Conservation (phyloP, 2,329 filamentous ascomycete genomes). For the Verticillium nonalfalfae region DNA sequence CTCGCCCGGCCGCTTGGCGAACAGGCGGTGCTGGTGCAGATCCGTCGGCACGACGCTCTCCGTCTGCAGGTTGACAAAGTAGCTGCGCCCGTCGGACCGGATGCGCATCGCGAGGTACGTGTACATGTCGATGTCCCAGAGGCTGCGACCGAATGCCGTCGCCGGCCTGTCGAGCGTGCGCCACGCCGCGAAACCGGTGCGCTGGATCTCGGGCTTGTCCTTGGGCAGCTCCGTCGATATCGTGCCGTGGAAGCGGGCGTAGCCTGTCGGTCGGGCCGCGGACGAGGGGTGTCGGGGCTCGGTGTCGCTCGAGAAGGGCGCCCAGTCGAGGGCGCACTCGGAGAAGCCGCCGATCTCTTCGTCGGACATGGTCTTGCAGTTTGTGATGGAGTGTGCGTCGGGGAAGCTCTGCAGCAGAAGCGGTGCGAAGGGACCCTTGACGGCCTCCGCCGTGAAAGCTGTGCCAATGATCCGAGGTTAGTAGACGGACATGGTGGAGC, state of each 20-base stretch:
- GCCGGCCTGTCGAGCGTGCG: constrained; percentile 70
- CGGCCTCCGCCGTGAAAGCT: constrained; percentile 65
- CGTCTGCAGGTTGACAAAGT: constrained; percentile 93
- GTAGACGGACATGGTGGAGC: neutral
- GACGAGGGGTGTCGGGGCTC: constrained; percentile 8
- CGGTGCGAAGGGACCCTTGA: constrained; percentile 58
- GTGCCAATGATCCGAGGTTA: constrained; percentile 1
- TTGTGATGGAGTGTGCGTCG: constrained; percentile 33
- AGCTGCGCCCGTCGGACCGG: constrained; percentile 84
- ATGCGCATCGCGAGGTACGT: constrained; percentile 80
- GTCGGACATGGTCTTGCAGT: constrained; percentile 79
- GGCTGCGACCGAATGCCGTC: constrained; percentile 77
- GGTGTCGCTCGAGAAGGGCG: constrained; percentile 8
- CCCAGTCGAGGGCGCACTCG: constrained; percentile 61
- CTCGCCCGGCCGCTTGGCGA: constrained; percentile 68
- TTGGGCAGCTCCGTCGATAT: constrained; percentile 82
- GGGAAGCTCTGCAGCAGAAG: constrained; percentile 61
- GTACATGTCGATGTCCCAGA: constrained; percentile 90
- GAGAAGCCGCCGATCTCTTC: constrained; percentile 83
- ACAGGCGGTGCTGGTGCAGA: constrained; percentile 88
- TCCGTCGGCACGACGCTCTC: constrained; percentile 93
- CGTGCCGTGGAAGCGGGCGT: constrained; percentile 77
- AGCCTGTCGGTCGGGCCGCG: constrained; percentile 25
- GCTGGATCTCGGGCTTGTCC: constrained; percentile 65
- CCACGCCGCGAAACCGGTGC: constrained; percentile 86